phyloP scores from a whole-genome alignment of 2,329 filamentous ascomycete genomes.

The Fusarium stilboides region DNA sequence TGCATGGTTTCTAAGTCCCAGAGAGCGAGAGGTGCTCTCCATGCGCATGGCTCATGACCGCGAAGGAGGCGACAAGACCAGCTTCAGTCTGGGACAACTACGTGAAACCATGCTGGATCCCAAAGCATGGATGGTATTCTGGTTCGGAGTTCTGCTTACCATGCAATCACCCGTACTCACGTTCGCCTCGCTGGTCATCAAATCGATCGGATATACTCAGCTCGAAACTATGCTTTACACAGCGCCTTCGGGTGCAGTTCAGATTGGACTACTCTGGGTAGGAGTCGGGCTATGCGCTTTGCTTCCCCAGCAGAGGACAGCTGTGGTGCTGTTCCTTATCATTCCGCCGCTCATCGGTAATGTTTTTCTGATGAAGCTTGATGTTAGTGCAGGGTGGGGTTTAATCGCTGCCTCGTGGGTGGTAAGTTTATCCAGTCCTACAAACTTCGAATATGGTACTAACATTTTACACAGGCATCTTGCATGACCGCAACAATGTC shows the following conservation, averaged over 20 bases:
- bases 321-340: neutral
- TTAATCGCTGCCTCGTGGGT: slow-evolving; percentile 9
- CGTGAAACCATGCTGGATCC: neutral
- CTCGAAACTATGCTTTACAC: slow-evolving; percentile 10
- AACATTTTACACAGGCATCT: neutral
- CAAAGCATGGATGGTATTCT: slow-evolving; percentile 5
- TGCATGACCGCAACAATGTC: slow-evolving; percentile 11
- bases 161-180: slow-evolving; percentile 6
- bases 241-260: slow-evolving; percentile 4
- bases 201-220: neutral
- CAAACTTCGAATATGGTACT: neutral
- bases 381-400: neutral
- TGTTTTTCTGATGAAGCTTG: slow-evolving; percentile 6
- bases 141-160: neutral
- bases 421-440: neutral
- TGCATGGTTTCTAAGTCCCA: neutral
- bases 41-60: slow-evolving; percentile 1
- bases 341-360: slow-evolving; percentile 4
- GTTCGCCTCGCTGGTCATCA: slow-evolving; percentile 5
- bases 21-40: neutral
- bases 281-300: neutral
- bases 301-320: neutral
- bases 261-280: slow-evolving; percentile 1
- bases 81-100: slow-evolving; percentile 1
- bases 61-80: slow-evolving; percentile 2